Conservation (phyloP, 768 basidiomycete genomes). For the Filobasidium wieringae region DNA sequence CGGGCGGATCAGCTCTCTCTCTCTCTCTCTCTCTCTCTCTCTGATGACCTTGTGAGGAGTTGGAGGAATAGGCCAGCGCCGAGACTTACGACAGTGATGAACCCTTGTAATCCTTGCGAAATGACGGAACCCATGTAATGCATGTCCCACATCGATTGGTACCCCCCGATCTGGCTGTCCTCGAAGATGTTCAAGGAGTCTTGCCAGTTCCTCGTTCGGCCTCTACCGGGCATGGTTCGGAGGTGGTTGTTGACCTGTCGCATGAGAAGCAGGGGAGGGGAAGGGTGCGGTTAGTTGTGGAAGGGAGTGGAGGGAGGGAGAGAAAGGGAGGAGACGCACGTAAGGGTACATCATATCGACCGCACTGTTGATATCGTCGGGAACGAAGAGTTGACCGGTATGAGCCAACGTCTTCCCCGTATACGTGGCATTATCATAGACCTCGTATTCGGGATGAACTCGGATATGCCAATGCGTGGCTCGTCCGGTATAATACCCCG, state of each 20-base stretch:
- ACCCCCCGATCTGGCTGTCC: slow-evolving; percentile 30
- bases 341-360: slow-evolving; percentile 28
- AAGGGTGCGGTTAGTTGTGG: too few relatives aligned
- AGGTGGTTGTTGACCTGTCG: slow-evolving; percentile 34
- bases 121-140: slow-evolving; percentile 31
- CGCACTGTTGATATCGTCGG: slow-evolving; percentile 30
- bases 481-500: slow-evolving; percentile 14
- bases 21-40: too few relatives aligned
- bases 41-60: too few relatives aligned
- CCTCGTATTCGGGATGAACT: slow-evolving; percentile 15
- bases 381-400: slow-evolving; percentile 37
- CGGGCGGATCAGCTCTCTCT: too few relatives aligned
- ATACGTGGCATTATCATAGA: slow-evolving; percentile 16
- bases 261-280: slow-evolving; percentile 1
- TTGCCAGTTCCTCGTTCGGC: slow-evolving; percentile 37
- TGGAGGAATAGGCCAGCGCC: not conserved
- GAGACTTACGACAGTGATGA: slow-evolving; percentile 28
- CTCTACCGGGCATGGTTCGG: slow-evolving; percentile 21
- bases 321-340: not conserved
- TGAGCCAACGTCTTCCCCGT: slow-evolving; percentile 20
- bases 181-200: slow-evolving; percentile 36
- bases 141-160: slow-evolving; percentile 33
- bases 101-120: slow-evolving; percentile 33
- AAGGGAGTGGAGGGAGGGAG: too few relatives aligned
- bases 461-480: slow-evolving; percentile 16